phyloP scores from a whole-genome alignment of 495 filamentous ascomycete genomes.

The Lophium mytilinum region DNA sequence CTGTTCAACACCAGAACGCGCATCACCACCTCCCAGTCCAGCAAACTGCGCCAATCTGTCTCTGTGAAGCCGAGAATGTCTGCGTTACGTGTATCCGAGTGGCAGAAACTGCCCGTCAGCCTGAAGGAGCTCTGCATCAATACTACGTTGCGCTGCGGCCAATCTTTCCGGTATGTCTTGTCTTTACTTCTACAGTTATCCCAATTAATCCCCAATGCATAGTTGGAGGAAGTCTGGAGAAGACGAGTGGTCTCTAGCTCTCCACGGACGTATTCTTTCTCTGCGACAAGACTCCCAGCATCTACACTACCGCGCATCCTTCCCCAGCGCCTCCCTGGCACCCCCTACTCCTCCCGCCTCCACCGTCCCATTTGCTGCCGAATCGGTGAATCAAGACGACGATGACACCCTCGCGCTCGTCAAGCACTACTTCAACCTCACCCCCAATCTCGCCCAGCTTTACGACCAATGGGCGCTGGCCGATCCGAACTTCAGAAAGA shows the following conservation, averaged over 20 bases:
- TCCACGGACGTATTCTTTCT: constrained; percentile 76
- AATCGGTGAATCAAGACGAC: constrained; percentile 16
- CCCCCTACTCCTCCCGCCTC: constrained; percentile 36
- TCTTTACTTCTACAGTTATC: background rate
- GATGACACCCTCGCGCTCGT: constrained; percentile 61
- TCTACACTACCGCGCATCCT: constrained; percentile 74
- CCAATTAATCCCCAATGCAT: constrained; percentile 2
- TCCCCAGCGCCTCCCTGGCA: constrained; percentile 34
- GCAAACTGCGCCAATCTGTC: background rate
- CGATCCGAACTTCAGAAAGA: constrained; percentile 84
- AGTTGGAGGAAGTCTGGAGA: constrained; percentile 77
- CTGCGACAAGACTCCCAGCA: constrained; percentile 71
- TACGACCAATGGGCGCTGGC: constrained; percentile 81
- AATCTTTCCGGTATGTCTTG: constrained; percentile 62
- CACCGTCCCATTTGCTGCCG: constrained; percentile 19
- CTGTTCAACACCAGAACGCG: no score
- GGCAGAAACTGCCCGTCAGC: constrained; percentile 73
- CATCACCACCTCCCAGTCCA: background rate
- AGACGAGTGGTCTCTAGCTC: constrained; percentile 83
- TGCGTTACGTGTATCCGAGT: constrained; percentile 41
- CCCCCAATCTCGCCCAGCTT: constrained; percentile 59
- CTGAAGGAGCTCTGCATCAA: constrained; percentile 81
- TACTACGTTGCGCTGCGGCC: constrained; percentile 83
- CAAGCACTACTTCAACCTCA: constrained; percentile 74
- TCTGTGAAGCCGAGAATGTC: constrained; percentile 5